phyloP scores from a whole-genome alignment of 495 filamentous ascomycete species.

The Niebla homalea region DNA sequence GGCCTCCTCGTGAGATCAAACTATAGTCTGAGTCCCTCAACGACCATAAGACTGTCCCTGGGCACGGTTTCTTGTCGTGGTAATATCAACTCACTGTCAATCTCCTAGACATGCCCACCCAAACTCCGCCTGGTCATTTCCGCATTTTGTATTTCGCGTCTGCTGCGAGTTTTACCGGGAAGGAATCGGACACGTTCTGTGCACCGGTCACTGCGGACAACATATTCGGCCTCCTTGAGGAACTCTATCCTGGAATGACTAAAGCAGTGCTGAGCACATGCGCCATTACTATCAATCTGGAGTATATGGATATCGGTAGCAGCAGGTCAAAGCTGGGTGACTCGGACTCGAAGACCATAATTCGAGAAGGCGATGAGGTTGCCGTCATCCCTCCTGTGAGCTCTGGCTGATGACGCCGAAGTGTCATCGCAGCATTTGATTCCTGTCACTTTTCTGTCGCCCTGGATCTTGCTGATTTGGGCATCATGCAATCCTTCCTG shows the following conservation, averaged over 20 bases:
- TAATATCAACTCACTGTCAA: background rate
- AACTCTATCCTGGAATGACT: slow-evolving; percentile 66
- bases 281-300: slow-evolving; percentile 72
- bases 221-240: slow-evolving; percentile 62
- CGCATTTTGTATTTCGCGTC: slow-evolving; percentile 80
- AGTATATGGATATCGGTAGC: slow-evolving; percentile 65
- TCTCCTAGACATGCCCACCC: slow-evolving; percentile 22
- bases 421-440: background rate
- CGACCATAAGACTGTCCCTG: background rate
- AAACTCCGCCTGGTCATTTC: slow-evolving; percentile 46
- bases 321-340: slow-evolving; percentile 17
- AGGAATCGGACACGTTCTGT: slow-evolving; percentile 53
- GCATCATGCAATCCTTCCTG: background rate
- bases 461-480: background rate
- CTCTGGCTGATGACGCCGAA: slow-evolving; percentile 40
- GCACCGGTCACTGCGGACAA: slow-evolving; percentile 55
- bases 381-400: slow-evolving; percentile 97
- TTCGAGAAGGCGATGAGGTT: slow-evolving; percentile 75
- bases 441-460: background rate
- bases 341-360: slow-evolving; percentile 30
- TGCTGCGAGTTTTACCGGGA: slow-evolving; percentile 59
- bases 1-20: slow-evolving; percentile 22
- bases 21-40: background rate
- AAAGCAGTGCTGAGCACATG: slow-evolving; percentile 60
- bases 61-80: background rate